Base-by-base conservation (phyloP, 805 yeast species). In the Saccharomycopsis amapae region DNA sequence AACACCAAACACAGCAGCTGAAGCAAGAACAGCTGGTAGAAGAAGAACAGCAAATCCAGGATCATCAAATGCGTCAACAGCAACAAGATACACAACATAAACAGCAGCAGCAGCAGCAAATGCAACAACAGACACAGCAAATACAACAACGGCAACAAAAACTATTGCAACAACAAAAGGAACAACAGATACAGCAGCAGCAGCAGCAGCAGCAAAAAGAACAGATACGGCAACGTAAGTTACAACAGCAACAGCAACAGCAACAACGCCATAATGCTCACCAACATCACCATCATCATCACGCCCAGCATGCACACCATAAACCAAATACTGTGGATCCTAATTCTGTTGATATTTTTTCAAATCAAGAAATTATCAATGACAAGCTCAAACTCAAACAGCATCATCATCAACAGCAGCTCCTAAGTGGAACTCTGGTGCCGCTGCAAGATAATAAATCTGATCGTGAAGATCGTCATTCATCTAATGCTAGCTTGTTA, bases 321-420 rank as follows among this genome's bases (percentile, higher is more conserved):
- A 7, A 18, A 13, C 15, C n/a, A 18, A 38, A 35, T 13, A 26
- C 12, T 4, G 36, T 47, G 9, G 46, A 47, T 30, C 44, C 47
- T 3, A 39, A 20, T 5, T 26, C 31, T 9, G 46, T 47, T 17
- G 39, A 39, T 31, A 47, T 47, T 23, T 47, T 47, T 25, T 39
- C 44, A 10, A 47, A 47, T 24, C 50, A 47, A 26, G 47, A 47
- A 20, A 26, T 31, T 7, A 24, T 46, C 20, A 30, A 46, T 41
- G 40, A 36, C 18, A 46, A 42, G 19, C 34, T 40, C 12, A 30
- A 25, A 18, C 25, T 23, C 5, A 18, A 23, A 28, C 18, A 35
- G 22, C 9, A 33, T n/a, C 15, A 19, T 15, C 9, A 33, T 15
- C 36, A 33, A 19, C 36, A n/a, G n/a, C n/a, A n/a, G n/a, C n/a